These are phyloP conservation scores for Penicillium sp. DNA, from an alignment of 2,329 filamentous ascomycete genomes.

Conservation along the genomic window DNA sequence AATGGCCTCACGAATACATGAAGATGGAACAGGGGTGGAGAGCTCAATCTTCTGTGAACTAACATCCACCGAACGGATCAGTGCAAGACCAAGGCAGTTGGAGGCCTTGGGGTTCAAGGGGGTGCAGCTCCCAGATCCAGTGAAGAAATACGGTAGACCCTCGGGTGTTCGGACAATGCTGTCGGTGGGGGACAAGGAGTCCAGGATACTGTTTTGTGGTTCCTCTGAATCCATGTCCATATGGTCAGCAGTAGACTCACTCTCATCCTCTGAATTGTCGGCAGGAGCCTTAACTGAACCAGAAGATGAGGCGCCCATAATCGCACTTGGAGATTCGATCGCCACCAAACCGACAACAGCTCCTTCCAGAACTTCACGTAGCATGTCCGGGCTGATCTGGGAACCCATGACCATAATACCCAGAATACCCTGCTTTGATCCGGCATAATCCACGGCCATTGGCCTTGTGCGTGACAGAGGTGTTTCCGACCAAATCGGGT, in stretches of 20 bases:
- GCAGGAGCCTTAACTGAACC: background rate
- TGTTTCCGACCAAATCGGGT: constrained; percentile 45
- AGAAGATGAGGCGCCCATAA: constrained; percentile 17
- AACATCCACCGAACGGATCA: constrained; percentile 45
- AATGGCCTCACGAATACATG: constrained; percentile 30
- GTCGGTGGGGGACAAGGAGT: background rate
- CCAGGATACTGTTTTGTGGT: background rate
- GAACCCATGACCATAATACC: constrained; percentile 56
- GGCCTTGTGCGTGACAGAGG: constrained; percentile 49
- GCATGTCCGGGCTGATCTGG: constrained; percentile 46
- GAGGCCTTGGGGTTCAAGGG: constrained; percentile 50
- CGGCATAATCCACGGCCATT: constrained; percentile 52
- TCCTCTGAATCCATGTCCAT: constrained; percentile 20
- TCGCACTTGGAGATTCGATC: constrained; percentile 42
- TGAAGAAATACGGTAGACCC: constrained; percentile 53
- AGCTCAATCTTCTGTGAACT: constrained; percentile 44
- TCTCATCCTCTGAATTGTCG: constrained; percentile 4
- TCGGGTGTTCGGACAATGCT: constrained; percentile 45
- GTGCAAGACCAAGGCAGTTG: constrained; percentile 51
- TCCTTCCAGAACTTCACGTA: constrained; percentile 55
- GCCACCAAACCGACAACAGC: constrained; percentile 55
- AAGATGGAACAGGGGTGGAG: constrained; percentile 48
- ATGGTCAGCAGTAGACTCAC: constrained; percentile 17
- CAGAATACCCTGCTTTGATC: constrained; percentile 45
- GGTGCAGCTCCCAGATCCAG: constrained; percentile 41